These are phyloP conservation scores for Triticum urartu DNA, from an alignment of 176 grass and related monocot genomes.

Conservation along the genomic window DNA sequence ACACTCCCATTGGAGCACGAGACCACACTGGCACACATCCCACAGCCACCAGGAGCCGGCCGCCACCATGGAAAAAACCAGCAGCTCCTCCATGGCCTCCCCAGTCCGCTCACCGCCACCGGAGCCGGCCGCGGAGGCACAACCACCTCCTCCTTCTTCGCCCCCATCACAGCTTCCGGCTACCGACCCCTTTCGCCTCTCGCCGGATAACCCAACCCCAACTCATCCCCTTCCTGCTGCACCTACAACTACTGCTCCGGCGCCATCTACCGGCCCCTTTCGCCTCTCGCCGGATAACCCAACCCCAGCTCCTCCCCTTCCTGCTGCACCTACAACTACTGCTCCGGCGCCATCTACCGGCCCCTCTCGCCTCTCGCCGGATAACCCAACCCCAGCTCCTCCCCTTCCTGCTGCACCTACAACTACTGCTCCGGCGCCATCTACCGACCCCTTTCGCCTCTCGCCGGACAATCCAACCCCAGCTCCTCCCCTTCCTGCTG, in stretches of 20 bases:
- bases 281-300: conserved; percentile 24
- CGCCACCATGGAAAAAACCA: conserved; percentile 1
- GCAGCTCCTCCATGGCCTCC: conserved; percentile 38
- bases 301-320: background rate
- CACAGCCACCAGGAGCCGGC: background rate
- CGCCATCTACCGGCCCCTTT: background rate
- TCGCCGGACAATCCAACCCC: conserved; percentile 28
- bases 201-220: conserved; percentile 26
- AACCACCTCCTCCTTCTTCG: conserved; percentile 10
- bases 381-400: conserved; percentile 16
- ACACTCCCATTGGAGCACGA: background rate
- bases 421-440: background rate
- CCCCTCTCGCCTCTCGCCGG: conserved; percentile 6
- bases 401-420: background rate
- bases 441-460: background rate
- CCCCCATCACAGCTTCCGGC: background rate
- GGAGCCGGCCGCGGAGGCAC: background rate
- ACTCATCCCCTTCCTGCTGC: background rate
- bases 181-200: background rate
- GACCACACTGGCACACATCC: background rate
- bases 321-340: background rate
- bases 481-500: background rate
- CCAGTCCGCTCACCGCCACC: conserved; percentile 35
- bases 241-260: background rate
- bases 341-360: background rate